Evolutionary conservation across 73 alveolate genomes (phyloP).

Genomic region (Tetrahymena borealis): DNA sequence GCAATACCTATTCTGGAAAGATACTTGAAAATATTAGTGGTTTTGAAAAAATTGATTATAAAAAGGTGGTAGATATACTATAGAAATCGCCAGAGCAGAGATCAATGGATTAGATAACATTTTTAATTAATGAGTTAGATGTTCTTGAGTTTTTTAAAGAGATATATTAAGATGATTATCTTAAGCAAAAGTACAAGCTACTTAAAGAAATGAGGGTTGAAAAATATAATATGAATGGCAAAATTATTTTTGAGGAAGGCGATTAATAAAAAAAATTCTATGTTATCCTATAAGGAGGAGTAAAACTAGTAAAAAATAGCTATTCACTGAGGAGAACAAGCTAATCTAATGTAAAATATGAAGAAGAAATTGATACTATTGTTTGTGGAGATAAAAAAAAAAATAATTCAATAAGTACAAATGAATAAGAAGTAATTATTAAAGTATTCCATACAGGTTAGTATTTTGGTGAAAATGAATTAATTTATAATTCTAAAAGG

Average conservation of each 20-base stretch:
- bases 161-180: not conserved
- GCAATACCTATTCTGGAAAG: no score
- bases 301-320: not conserved
- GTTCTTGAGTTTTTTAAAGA: not conserved
- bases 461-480: not conserved
- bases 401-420: no score
- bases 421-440: not conserved
- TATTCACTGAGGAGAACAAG: no score
- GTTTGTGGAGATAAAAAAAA: no score
- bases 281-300: not conserved
- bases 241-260: not conserved
- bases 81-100: not conserved
- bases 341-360: no score
- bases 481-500: not conserved
- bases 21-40: no score
- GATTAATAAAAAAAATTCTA: not conserved
- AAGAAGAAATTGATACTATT: no score
- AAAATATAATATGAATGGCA: not conserved
- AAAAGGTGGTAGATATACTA: not conserved
- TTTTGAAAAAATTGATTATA: not conserved
- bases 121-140: not conserved
- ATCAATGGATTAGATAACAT: not conserved
- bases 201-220: not conserved
- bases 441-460: not conserved
- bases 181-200: not conserved